A percentile compares a stretch with the other conserved stretches of the same genome.
Conservation (phyloP, 1,139 yeast species). For the Saccharomyces hybrid region DNA sequence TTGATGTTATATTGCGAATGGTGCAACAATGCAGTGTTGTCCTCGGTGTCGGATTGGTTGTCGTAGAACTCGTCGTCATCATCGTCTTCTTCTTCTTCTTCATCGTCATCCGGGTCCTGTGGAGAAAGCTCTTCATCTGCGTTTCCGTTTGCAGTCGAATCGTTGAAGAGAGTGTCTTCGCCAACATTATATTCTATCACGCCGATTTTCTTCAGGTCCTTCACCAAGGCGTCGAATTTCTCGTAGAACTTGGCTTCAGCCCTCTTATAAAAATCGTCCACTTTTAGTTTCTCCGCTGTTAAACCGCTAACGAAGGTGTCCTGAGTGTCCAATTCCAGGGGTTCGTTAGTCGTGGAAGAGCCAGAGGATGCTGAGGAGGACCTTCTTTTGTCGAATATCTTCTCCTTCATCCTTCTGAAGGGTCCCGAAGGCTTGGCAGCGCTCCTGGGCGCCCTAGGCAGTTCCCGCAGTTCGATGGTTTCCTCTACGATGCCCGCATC, state of each 20-base stretch:
- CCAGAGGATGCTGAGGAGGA: slow-evolving; percentile 23
- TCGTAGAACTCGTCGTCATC: slow-evolving; percentile 32
- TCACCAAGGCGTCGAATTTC: slow-evolving; percentile 44
- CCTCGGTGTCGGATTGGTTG: slow-evolving; percentile 28
- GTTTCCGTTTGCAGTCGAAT: background rate
- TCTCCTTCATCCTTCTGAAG: slow-evolving; percentile 10
- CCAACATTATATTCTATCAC: slow-evolving; percentile 4
- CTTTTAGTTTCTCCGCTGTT: slow-evolving; percentile 48
- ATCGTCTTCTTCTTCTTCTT: slow-evolving; percentile 22
- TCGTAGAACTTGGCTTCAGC: slow-evolving; percentile 45
- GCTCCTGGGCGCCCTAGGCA: slow-evolving; percentile 7
- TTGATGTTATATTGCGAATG: slow-evolving; percentile 34
- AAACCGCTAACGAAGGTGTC: slow-evolving; percentile 47
- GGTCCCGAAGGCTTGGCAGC: slow-evolving; percentile 8
- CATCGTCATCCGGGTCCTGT: slow-evolving; percentile 21
- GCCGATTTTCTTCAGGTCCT: slow-evolving; percentile 36
- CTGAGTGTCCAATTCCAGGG: slow-evolving; percentile 24
- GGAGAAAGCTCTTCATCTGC: background rate
- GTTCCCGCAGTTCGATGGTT: slow-evolving; percentile 24
- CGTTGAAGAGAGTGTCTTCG: slow-evolving; percentile 2
- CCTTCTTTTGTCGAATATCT: slow-evolving; percentile 19
- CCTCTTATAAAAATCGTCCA: slow-evolving; percentile 50
- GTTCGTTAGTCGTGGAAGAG: slow-evolving; percentile 10
- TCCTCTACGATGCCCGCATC: slow-evolving; percentile 23
- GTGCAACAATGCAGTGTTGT: slow-evolving; percentile 33